Evolutionary conservation across 1,284 basidiomycete species (phyloP).

Genomic region (Irpex sp.): DNA sequence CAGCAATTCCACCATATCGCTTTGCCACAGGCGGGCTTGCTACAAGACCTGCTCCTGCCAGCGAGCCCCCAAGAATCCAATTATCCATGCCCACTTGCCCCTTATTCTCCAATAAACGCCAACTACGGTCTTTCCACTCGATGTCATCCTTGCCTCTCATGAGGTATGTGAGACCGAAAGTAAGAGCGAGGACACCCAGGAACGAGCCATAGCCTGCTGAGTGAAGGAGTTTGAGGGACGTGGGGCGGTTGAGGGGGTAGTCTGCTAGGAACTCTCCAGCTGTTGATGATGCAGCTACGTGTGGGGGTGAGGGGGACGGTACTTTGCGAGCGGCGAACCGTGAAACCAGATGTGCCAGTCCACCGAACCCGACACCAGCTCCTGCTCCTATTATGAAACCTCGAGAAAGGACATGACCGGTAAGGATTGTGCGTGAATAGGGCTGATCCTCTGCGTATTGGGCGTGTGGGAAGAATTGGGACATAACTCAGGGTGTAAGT

Average conservation of each 20-base stretch:
- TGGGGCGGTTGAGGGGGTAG: neutral
- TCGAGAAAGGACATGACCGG: neutral
- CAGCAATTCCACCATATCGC: neutral
- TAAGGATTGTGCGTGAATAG: neutral
- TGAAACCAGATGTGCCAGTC: neutral
- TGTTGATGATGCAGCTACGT: neutral
- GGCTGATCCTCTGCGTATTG: conserved; percentile 1
- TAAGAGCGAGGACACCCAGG: neutral
- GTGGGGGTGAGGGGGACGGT: neutral
- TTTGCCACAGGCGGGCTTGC: neutral
- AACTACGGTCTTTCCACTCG: neutral
- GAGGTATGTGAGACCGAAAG: neutral
- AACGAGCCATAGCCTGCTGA: neutral
- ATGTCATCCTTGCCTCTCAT: neutral
- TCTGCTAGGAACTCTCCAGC: neutral
- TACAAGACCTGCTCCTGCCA: neutral
- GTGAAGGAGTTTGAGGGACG: neutral
- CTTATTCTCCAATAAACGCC: neutral
- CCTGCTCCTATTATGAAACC: neutral
- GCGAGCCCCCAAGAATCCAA: neutral
- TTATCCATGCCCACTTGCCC: neutral
- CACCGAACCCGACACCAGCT: neutral
- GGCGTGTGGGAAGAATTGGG: neutral
- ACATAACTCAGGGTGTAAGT: neutral
- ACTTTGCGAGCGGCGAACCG: neutral